These are phyloP conservation scores for Dictyostelium purpureum DNA, from an alignment of 78 protist genomes.

Conservation along the genomic window DNA sequence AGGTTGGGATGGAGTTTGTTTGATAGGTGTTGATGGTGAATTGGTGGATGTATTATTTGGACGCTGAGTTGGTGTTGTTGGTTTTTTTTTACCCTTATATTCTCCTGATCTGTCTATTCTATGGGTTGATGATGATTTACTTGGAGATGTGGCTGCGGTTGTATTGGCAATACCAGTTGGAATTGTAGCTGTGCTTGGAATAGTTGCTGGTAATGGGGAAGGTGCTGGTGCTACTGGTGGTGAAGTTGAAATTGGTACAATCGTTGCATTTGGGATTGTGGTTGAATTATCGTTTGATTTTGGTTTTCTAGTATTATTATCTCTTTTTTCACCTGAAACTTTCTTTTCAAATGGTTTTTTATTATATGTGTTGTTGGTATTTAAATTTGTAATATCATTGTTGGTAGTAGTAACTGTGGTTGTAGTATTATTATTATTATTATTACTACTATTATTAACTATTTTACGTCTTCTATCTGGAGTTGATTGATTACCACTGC, in stretches of 20 bases:
- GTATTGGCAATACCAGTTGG: too few species aligned
- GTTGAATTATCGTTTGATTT: not conserved
- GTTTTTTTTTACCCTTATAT: too few species aligned
- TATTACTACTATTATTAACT: not conserved
- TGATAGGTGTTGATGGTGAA: not conserved
- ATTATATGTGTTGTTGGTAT: not conserved
- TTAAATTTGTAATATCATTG: not conserved
- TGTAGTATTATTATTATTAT: not conserved
- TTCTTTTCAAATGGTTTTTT: conserved; percentile 4
- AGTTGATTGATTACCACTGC: not conserved
- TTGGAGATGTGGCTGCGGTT: not conserved
- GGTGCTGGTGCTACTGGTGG: not conserved
- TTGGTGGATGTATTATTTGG: not conserved
- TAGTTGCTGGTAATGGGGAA: not conserved
- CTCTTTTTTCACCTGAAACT: not conserved
- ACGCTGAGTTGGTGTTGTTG: not conserved
- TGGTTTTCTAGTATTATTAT: not conserved
- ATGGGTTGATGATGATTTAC: too few species aligned
- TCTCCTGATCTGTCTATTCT: too few species aligned
- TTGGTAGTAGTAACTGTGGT: not conserved
- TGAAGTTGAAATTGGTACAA: not conserved
- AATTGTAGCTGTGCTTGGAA: not conserved
- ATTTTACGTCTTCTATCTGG: conserved; percentile 20
- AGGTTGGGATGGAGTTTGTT: not conserved
- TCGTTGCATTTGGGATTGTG: not conserved